phyloP scores from a whole-genome alignment of 495 filamentous ascomycete genomes.

The Talaromyces adpressus region DNA sequence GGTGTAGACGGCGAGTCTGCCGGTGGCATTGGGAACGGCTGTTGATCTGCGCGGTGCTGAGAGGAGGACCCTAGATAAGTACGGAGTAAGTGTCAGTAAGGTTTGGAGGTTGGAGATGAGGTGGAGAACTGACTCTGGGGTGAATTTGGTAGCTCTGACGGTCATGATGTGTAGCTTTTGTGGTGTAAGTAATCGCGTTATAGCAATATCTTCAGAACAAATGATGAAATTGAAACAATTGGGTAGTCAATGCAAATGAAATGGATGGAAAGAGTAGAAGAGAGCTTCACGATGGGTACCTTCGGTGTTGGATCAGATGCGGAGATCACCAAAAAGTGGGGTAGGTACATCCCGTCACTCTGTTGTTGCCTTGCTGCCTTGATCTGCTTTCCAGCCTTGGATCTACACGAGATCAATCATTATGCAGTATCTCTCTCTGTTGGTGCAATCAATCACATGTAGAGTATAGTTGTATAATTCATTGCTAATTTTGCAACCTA shows the following conservation, averaged over 20 bases:
- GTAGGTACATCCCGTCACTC: background rate
- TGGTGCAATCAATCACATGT: background rate
- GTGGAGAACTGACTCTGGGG: constrained; percentile 47
- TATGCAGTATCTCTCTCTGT: background rate
- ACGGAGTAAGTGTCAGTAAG: constrained; percentile 8
- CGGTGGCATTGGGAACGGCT: constrained; percentile 66
- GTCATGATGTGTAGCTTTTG: constrained; percentile 41
- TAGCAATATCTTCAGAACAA: background rate
- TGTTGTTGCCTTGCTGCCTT: background rate
- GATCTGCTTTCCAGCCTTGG: too few species aligned
- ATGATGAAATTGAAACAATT: background rate
- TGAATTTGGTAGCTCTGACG: constrained; percentile 62
- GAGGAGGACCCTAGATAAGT: constrained; percentile 55
- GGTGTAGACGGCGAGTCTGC: constrained; percentile 63
- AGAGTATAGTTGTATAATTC: background rate
- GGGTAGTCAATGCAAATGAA: background rate
- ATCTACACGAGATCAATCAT: too few species aligned
- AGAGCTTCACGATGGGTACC: background rate
- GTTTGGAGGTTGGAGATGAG: background rate
- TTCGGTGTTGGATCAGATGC: background rate
- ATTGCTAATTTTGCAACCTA: background rate
- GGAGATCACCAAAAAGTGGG: background rate
- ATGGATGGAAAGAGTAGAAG: background rate
- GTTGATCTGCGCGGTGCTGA: constrained; percentile 74
- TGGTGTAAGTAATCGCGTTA: background rate